A percentile compares a stretch with the other conserved stretches of the same genome.
phyloP scores from a whole-genome alignment of 2,329 filamentous ascomycete genomes.

The Aspergillus spinulosporus region DNA sequence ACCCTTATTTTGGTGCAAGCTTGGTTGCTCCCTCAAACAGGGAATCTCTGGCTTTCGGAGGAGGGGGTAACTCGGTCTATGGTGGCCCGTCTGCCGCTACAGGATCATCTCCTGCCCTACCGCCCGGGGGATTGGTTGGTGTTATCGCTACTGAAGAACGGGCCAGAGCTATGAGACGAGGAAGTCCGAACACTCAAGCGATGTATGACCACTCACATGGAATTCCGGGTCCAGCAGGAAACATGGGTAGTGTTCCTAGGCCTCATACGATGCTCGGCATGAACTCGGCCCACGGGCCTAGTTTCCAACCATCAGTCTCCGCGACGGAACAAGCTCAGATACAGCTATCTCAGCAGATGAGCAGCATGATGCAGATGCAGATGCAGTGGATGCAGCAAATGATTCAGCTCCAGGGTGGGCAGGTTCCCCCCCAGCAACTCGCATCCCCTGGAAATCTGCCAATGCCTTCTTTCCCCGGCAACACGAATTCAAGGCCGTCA shows the following conservation, averaged over 20 bases:
- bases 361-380: constrained; percentile 88
- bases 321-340: constrained; percentile 72
- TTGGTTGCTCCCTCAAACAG: constrained; percentile 70
- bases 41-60: constrained; percentile 71
- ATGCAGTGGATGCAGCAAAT: constrained; percentile 84
- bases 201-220: constrained; percentile 40
- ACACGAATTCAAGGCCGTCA: constrained; percentile 45
- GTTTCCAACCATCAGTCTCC: constrained; percentile 45
- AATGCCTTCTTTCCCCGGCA: constrained; percentile 28
- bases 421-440: constrained; percentile 33
- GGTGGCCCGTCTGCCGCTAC: constrained; percentile 37
- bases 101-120: constrained; percentile 45
- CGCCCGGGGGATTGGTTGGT: constrained; percentile 78
- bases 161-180: constrained; percentile 72
- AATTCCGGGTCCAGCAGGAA: constrained; percentile 31
- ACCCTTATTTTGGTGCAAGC: constrained; percentile 80
- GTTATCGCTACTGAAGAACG: constrained; percentile 86
- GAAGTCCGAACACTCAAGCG: constrained; percentile 69
- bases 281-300: constrained; percentile 23
- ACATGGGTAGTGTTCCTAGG: constrained; percentile 35
- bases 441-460: constrained; percentile 28
- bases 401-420: constrained; percentile 62
- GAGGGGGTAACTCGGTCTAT: constrained; percentile 55
- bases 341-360: constrained; percentile 80
- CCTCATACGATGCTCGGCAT: constrained; percentile 41